Conservation (phyloP, 2,329 filamentous ascomycete genomes). For the Exophiala bonariae region DNA sequence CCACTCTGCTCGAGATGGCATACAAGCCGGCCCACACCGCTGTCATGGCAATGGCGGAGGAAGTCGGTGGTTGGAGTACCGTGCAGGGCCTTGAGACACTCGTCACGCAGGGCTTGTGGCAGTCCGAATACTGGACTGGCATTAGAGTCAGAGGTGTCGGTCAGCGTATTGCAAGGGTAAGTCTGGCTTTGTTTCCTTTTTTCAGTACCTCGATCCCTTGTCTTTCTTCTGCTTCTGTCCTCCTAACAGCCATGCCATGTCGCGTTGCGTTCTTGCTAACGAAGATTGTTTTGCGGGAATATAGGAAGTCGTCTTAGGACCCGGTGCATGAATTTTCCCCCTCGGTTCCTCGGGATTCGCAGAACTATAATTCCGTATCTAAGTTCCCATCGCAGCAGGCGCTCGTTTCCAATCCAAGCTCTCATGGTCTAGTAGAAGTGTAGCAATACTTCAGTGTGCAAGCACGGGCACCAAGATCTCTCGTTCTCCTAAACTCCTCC, state of each 20-base stretch:
- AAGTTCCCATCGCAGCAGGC: too few relatives aligned
- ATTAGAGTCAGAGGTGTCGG: constrained; percentile 46
- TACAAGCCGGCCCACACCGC: constrained; percentile 86
- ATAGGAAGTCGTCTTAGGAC: too few relatives aligned
- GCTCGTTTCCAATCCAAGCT: too few relatives aligned
- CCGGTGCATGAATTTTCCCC: too few relatives aligned
- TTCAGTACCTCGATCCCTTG: constrained; percentile 25
- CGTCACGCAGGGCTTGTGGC: constrained; percentile 79
- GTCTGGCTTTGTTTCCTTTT: constrained; percentile 16
- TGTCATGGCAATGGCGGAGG: constrained; percentile 78
- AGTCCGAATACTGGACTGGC: constrained; percentile 83
- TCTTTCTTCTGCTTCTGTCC: constrained; percentile 42
- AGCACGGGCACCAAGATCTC: too few relatives aligned
- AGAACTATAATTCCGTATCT: too few relatives aligned
- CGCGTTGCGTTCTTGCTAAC: not conserved
- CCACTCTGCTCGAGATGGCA: constrained; percentile 80
- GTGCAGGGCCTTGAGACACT: constrained; percentile 88
- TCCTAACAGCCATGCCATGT: constrained; percentile 48
- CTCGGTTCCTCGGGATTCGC: too few relatives aligned
- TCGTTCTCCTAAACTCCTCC: too few relatives aligned
- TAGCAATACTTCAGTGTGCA: too few relatives aligned
- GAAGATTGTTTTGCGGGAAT: too few relatives aligned
- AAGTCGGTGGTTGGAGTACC: constrained; percentile 69
- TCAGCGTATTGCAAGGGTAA: constrained; percentile 39
- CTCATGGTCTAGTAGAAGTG: too few relatives aligned